phyloP scores from a whole-genome alignment of 495 filamentous ascomycete species.

The Penicillium chermesinum region DNA sequence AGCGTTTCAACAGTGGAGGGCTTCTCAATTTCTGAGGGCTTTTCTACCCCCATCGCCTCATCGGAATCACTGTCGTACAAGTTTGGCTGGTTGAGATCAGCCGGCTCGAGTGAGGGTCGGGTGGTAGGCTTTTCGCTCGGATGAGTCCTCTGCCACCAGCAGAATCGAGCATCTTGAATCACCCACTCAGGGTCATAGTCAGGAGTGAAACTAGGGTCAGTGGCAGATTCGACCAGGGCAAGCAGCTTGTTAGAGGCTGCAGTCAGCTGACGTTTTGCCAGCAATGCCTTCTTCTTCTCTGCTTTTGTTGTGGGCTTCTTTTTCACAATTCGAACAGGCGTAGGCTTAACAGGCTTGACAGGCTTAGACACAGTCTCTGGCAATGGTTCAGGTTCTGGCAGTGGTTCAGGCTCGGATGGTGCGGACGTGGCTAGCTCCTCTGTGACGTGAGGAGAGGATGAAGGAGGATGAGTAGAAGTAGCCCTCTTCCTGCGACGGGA shows the following conservation, averaged over 20 bases:
- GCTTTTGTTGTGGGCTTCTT: not conserved
- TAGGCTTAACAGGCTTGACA: too few species aligned
- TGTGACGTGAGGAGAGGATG: constrained; percentile 8
- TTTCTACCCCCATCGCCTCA: not conserved
- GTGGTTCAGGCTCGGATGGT: too few species aligned
- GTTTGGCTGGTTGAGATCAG: not conserved
- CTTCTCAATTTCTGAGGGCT: not conserved
- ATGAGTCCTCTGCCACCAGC: not conserved
- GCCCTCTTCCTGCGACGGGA: constrained; percentile 8
- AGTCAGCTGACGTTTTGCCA: not conserved
- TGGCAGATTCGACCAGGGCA: not conserved
- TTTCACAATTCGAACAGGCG: not conserved
- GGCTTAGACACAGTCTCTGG: too few species aligned
- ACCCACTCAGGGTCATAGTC: not conserved
- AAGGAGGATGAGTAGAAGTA: not conserved
- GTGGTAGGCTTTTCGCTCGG: not conserved
- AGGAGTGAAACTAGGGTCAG: constrained; percentile 9
- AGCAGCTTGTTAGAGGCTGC: not conserved
- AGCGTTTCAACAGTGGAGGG: too few species aligned
- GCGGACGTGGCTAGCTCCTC: constrained; percentile 8
- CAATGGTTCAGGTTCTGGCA: too few species aligned
- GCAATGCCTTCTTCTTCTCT: not conserved
- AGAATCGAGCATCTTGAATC: not conserved
- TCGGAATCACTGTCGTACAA: constrained; percentile 6
- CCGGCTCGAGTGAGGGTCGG: not conserved